These are phyloP conservation scores for Neoboletus magnificus DNA, from an alignment of 768 basidiomycete genomes.

Conservation along the genomic window DNA sequence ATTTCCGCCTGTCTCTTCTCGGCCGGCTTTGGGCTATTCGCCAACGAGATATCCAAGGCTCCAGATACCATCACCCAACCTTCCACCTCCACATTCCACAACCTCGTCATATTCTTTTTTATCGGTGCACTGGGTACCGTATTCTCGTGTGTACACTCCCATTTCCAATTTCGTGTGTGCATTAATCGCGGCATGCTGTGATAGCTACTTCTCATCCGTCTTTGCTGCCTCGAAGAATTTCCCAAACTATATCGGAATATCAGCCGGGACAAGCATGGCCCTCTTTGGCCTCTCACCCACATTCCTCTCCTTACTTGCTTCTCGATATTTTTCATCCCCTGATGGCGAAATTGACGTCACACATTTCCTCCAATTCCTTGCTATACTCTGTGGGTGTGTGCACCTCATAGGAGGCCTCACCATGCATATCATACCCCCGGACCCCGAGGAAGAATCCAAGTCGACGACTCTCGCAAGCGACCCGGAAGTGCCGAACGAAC, in stretches of 20 bases:
- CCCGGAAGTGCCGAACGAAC: constrained; percentile 27
- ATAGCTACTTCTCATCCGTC: constrained; percentile 65
- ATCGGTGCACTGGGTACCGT: constrained; percentile 66
- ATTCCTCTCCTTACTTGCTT: constrained; percentile 63
- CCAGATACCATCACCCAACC: constrained; percentile 38
- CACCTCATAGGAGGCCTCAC: constrained; percentile 54
- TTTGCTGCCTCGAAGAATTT: constrained; percentile 76
- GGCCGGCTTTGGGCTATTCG: constrained; percentile 59
- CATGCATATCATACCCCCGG: constrained; percentile 29
- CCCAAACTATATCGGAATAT: constrained; percentile 59
- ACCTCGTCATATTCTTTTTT: constrained; percentile 56
- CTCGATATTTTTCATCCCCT: constrained; percentile 52
- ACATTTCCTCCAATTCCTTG: constrained; percentile 55
- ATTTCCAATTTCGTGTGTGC: not conserved
- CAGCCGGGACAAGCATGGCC: constrained; percentile 65
- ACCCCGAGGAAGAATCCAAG: constrained; percentile 3
- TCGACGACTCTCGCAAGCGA: not conserved
- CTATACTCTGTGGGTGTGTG: constrained; percentile 47
- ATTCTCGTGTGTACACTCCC: constrained; percentile 55
- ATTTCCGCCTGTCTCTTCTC: constrained; percentile 57
- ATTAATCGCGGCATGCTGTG: constrained; percentile 1
- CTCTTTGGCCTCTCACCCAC: constrained; percentile 82
- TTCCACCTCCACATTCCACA: constrained; percentile 45
- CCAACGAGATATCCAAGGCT: constrained; percentile 50
- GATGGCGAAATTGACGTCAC: constrained; percentile 45